Evolutionary conservation across 257 asterid species (phyloP).

Genomic region (Solanum peruvianum): DNA sequence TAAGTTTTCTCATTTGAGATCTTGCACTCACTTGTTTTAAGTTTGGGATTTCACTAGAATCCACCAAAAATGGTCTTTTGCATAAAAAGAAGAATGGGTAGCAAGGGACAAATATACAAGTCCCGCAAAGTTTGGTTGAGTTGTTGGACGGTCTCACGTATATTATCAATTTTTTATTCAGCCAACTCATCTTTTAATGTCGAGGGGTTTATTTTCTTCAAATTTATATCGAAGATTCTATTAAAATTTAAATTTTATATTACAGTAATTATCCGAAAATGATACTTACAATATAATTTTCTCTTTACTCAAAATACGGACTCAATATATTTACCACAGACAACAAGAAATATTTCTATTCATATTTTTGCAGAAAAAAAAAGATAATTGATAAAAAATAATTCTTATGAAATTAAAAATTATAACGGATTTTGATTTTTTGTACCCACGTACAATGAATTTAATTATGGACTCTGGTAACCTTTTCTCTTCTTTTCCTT

Average conservation of each 20-base stretch:
- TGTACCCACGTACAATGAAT: background rate
- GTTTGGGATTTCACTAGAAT: background rate
- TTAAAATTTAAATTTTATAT: no score
- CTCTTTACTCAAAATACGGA: no score
- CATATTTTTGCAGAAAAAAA: background rate
- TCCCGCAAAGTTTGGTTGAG: background rate
- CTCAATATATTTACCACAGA: no score
- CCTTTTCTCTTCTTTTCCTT: background rate
- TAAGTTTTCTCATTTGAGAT: background rate
- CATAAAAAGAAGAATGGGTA: background rate
- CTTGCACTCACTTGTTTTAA: background rate
- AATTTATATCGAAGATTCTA: no score
- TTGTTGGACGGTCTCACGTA: background rate
- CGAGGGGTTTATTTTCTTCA: no score
- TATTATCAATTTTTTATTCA: background rate
- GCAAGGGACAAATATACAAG: background rate
- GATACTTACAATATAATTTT: no score
- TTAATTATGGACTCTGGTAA: background rate
- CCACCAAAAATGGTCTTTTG: background rate
- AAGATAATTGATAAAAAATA: background rate
- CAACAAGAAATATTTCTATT: background rate
- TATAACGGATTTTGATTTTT: background rate
- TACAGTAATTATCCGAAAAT: rapidly evolving
- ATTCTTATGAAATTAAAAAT: background rate
- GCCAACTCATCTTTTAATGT: background rate